These are phyloP conservation scores for Keithomyces neogunnii DNA, from an alignment of 2,329 filamentous ascomycete genomes.

Conservation along the genomic window DNA sequence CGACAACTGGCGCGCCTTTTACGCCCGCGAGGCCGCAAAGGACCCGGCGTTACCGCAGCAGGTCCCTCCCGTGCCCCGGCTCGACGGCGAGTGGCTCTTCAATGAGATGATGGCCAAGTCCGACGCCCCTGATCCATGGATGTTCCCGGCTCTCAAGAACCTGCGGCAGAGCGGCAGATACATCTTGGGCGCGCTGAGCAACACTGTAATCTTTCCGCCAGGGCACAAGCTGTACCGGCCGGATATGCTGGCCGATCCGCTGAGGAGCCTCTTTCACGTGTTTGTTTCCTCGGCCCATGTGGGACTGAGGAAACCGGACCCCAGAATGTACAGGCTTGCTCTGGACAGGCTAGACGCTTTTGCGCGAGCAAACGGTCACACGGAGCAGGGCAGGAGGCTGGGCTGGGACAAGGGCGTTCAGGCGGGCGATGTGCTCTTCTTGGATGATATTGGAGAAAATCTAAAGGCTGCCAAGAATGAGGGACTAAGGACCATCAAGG, in stretches of 20 bases:
- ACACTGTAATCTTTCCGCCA: conserved; percentile 79
- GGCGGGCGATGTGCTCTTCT: conserved; percentile 67
- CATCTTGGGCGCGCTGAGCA: conserved; percentile 75
- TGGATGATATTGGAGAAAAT: conserved; percentile 94
- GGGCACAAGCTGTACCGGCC: conserved; percentile 57
- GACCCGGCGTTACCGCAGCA: conserved; percentile 28
- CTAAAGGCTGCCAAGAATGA: conserved; percentile 66
- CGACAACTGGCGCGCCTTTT: conserved; percentile 61
- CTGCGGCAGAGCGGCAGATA: conserved; percentile 57
- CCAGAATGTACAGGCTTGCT: conserved; percentile 69
- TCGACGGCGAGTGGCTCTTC: conserved; percentile 76
- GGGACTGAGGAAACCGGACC: conserved; percentile 80
- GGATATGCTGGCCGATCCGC: conserved; percentile 43
- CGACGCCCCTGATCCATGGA: conserved; percentile 68
- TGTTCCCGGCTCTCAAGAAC: conserved; percentile 71
- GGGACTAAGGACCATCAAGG: conserved; percentile 80
- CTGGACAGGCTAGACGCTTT: conserved; percentile 57
- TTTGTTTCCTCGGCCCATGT: conserved; percentile 83
- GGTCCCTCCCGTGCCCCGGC: conserved; percentile 56
- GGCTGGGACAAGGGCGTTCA: conserved; percentile 44
- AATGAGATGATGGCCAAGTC: conserved; percentile 82
- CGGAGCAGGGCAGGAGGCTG: conserved; percentile 25
- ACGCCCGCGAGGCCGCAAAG: conserved; percentile 34
- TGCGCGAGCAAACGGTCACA: conserved; percentile 41
- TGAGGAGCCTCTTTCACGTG: conserved; percentile 69